Evolutionary conservation across 768 basidiomycete species (phyloP).

Genomic region (Podaxis mareebaensis): DNA sequence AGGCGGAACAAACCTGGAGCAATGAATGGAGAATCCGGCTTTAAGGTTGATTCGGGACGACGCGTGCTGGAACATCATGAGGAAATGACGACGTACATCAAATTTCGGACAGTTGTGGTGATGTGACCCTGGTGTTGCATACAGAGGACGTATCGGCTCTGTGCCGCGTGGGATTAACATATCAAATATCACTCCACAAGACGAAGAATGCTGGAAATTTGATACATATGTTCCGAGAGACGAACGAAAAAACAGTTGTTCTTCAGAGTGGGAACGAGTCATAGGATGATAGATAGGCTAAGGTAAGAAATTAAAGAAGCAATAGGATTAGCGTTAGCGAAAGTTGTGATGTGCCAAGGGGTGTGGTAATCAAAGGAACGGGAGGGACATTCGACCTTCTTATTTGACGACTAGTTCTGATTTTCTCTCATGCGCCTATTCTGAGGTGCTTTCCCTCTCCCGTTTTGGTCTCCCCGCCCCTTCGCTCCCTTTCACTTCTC

Average conservation of each 20-base stretch:
- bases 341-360: slow-evolving; percentile 12
- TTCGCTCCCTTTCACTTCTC: slow-evolving; percentile 23
- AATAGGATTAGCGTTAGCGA: not conserved
- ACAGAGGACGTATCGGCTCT: not conserved
- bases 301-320: not conserved
- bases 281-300: not conserved
- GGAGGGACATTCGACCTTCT: slow-evolving; percentile 1
- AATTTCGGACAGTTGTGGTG: slow-evolving; percentile 10
- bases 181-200: not conserved
- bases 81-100: slow-evolving; percentile 12
- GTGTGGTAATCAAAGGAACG: slow-evolving; percentile 4
- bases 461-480: slow-evolving; percentile 18
- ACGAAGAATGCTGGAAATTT: not conserved
- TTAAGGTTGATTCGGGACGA: not conserved
- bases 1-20: slow-evolving; percentile 7
- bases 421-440: slow-evolving; percentile 13
- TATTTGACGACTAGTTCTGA: slow-evolving; percentile 5
- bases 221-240: not conserved
- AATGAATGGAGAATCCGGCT: not conserved
- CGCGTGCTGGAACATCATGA: not conserved
- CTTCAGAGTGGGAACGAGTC: not conserved
- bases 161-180: slow-evolving; percentile 10
- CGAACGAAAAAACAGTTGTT: not conserved
- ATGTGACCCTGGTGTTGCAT: not conserved
- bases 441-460: slow-evolving; percentile 12